A percentile compares a stretch with the other conserved stretches of the same genome.
Conservation (phyloP, 768 basidiomycete species). For the Rossbeevera mucosa region DNA sequence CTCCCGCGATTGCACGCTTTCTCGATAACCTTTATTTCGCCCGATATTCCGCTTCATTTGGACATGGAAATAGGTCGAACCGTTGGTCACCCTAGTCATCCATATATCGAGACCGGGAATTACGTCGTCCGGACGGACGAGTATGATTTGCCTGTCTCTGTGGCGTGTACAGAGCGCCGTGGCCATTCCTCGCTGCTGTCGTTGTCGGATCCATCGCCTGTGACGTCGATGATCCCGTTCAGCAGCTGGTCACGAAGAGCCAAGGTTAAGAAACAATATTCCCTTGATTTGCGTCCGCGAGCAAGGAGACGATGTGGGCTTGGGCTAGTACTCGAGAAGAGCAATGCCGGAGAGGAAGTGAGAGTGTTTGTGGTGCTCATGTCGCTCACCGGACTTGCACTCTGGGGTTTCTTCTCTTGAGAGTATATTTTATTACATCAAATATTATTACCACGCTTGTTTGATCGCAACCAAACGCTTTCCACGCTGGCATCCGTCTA, state of each 20-base stretch:
- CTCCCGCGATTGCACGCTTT: conserved; percentile 68
- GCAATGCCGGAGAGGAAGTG: conserved; percentile 65
- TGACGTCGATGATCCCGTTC: conserved; percentile 23
- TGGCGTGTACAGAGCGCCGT: conserved; percentile 48
- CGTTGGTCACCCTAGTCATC: conserved; percentile 21
- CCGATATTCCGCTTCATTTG: conserved; percentile 46
- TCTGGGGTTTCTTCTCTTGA: conserved; percentile 32
- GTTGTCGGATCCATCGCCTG: conserved; percentile 20
- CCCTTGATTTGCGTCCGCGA: conserved; percentile 30
- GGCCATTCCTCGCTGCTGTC: conserved; percentile 24
- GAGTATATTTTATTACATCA: too few species aligned
- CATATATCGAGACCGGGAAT: conserved; percentile 39
- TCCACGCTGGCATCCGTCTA: conserved; percentile 29
- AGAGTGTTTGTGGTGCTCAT: conserved; percentile 26
- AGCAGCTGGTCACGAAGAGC: conserved; percentile 24
- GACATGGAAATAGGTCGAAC: conserved; percentile 40
- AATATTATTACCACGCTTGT: too few species aligned
- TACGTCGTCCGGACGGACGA: conserved; percentile 57
- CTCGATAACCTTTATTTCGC: conserved; percentile 60
- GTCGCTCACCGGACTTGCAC: conserved; percentile 27
- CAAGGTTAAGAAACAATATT: conserved; percentile 25
- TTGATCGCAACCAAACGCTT: conserved; percentile 6
- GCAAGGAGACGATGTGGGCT: conserved; percentile 38
- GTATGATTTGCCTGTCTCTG: conserved; percentile 57
- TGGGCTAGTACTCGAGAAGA: conserved; percentile 50